Evolutionary conservation across 177 flowering plant species (phyloP).

Genomic region (Tripterygium wilfordii): DNA sequence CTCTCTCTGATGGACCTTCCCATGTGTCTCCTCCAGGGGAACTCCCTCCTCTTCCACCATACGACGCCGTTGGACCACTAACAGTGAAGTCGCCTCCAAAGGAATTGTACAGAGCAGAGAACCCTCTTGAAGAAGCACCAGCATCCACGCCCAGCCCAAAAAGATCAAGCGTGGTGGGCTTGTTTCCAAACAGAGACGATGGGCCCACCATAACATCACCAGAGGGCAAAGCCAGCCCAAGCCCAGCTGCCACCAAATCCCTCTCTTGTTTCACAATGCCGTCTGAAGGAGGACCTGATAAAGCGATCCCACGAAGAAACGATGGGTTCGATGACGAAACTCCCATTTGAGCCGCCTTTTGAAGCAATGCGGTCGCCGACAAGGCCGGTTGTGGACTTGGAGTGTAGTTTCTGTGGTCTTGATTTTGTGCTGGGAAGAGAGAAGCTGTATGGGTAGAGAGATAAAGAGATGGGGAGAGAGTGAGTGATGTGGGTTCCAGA

Average conservation of each 20-base stretch:
- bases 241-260: constrained; percentile 9
- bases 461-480: constrained; percentile 46
- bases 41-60: constrained; percentile 22
- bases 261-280: constrained; percentile 8
- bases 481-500: constrained; percentile 48
- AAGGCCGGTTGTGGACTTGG: constrained; percentile 49
- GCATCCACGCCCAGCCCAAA: constrained; percentile 43
- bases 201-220: constrained; percentile 26
- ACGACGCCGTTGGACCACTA: constrained; percentile 2
- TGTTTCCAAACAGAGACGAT: constrained; percentile 21
- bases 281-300: constrained; percentile 18
- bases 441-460: constrained; percentile 34
- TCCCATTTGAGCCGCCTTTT: constrained; percentile 55
- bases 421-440: constrained; percentile 34
- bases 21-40: constrained; percentile 20
- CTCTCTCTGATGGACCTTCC: constrained; percentile 17
- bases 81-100: constrained; percentile 24
- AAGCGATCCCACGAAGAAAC: constrained; percentile 35
- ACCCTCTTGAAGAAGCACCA: too few species aligned
- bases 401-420: constrained; percentile 29
- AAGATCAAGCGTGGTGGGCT: constrained; percentile 45
- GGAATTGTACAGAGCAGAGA: constrained; percentile 37
- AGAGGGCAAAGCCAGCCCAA: constrained; percentile 31
- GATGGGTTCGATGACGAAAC: constrained; percentile 38
- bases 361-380: constrained; percentile 83